Evolutionary conservation across 345 rosid genomes (phyloP).

Genomic region (Corymbia maculata): DNA sequence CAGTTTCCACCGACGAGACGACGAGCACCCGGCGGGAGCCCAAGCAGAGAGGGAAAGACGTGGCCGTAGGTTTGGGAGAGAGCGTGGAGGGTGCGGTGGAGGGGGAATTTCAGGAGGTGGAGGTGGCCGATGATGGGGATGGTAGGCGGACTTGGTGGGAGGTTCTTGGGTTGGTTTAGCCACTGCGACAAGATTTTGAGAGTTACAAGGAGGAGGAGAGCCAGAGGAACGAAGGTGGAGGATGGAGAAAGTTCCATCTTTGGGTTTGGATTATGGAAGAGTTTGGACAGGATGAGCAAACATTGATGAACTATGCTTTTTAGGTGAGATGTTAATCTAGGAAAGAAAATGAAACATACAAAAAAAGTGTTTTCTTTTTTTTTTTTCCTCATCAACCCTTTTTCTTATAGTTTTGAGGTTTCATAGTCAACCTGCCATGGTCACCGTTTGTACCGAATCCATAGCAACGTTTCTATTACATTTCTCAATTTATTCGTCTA

Average conservation of each 20-base stretch:
- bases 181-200: not conserved
- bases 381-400: no score
- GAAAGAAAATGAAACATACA: no score
- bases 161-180: not conserved
- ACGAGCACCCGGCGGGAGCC: slow-evolving; percentile 7
- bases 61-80: slow-evolving; percentile 6
- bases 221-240: not conserved
- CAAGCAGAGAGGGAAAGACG: slow-evolving; percentile 14
- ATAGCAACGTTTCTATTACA: no score
- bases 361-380: no score
- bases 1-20: slow-evolving; percentile 1
- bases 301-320: not conserved
- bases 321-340: no score
- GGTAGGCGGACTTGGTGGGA: slow-evolving; percentile 4
- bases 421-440: no score
- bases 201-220: not conserved
- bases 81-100: not conserved
- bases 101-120: slow-evolving; percentile 2
- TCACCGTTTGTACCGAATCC: no score
- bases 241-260: not conserved
- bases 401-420: no score
- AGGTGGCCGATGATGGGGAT: slow-evolving; percentile 9
- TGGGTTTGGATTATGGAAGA: not conserved
- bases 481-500: no score
- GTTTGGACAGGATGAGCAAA: not conserved